These are phyloP conservation scores for Fusarium albosuccineum DNA, from an alignment of 2,329 filamentous ascomycete species.

Conservation along the genomic window DNA sequence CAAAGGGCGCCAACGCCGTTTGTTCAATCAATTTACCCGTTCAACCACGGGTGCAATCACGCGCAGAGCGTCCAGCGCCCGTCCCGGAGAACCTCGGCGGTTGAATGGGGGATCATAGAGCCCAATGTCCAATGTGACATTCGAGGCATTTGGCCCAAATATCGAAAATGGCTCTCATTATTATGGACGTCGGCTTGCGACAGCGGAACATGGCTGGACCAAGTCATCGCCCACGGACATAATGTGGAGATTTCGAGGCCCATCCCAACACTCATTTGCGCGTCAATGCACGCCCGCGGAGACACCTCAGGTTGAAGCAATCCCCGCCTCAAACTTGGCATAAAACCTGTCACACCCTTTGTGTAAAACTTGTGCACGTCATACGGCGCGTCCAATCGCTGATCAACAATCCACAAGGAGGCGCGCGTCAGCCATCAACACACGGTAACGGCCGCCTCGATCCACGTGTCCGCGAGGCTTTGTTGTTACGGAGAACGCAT, in stretches of 20 bases:
- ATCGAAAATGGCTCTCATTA: background rate
- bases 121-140: constrained; percentile 1
- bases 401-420: constrained; percentile 1
- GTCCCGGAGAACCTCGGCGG: background rate
- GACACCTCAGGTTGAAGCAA: background rate
- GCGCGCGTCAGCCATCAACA: constrained; percentile 28
- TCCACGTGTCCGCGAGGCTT: constrained; percentile 34
- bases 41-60: constrained; percentile 15
- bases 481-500: constrained; percentile 14
- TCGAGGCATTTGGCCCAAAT: background rate
- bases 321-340: constrained; percentile 13
- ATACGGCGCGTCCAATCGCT: background rate
- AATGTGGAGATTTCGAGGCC: constrained; percentile 23
- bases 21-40: constrained; percentile 23
- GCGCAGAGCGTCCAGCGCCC: constrained; percentile 2
- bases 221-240: constrained; percentile 4
- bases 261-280: constrained; percentile 32
- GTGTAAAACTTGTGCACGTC: constrained; percentile 15
- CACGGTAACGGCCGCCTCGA: constrained; percentile 15
- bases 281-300: constrained; percentile 35
- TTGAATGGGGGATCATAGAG: background rate
- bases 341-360: constrained; percentile 10
- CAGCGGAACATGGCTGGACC: constrained; percentile 13
- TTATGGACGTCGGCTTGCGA: constrained; percentile 6
- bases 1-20: constrained; percentile 22